Evolutionary conservation across 23 red algal species (phyloP), one percentile per base, ranked within the genome.

Genomic region (Chondrus crispus): DNA sequence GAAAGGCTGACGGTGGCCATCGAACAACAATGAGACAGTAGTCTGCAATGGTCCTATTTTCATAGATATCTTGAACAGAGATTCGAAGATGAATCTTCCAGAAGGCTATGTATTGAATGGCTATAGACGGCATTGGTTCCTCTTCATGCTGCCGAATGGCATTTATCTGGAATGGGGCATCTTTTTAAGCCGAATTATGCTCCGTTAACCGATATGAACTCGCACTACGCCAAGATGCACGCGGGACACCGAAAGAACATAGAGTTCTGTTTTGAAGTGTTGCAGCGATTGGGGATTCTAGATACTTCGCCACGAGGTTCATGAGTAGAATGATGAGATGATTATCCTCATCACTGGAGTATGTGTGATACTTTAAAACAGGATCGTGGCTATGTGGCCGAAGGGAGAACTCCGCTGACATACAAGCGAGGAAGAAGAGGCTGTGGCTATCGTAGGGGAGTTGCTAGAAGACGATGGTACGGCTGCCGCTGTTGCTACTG

Each of bases 1-100:
- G n/a, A n/a, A n/a, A n/a, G 41, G 69, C 33, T 68, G 71, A 5
- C 69, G 86, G 14, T 45, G 22, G 14, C 69, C 4, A 42, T 60
- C 86, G 2, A 90, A 90, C 48, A 90, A 90, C 42, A 48, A 90
- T 8, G 29, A 79, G 4, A 80, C 42, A 14, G 69, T 85, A 85
- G 4, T 82, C 35, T 12, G 69, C 20, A 86, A 86, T 29, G 44
- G 51, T 46, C 82, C 82, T 41, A 14, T 86, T 2, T 86, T 86
- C 49, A 70, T 66, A 28, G 48, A 60, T 9, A 64, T 86, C 4
- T 19, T 86, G 35, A 44, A 35, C 5, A 41, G 82, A 1, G 3
- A 16, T 2, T 33, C 55, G 20, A 2, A 20, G 22, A 64, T 86
- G 41, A 13, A 2, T 46, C 26, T 86, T 5, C 82, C 82, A 46